phyloP scores from a whole-genome alignment of 2,329 filamentous ascomycete genomes.

The Bipolaris bicolor region DNA sequence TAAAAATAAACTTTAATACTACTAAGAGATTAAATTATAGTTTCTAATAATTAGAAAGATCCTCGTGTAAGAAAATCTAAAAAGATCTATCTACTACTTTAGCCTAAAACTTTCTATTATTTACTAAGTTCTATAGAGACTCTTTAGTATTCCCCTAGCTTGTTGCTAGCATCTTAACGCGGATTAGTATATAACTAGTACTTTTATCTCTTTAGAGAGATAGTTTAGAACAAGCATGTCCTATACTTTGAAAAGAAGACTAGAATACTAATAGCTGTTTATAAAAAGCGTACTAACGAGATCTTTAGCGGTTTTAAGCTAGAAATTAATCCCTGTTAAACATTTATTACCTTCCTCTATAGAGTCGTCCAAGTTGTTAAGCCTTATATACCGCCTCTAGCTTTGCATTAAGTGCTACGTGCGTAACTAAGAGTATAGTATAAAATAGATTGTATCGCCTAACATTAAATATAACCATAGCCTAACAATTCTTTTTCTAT shows the following conservation, averaged over 20 bases:
- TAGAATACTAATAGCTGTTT: background rate
- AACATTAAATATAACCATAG: background rate
- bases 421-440: background rate
- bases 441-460: background rate
- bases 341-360: background rate
- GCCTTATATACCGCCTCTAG: background rate
- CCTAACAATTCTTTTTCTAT: background rate
- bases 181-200: background rate
- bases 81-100: constrained; percentile 5
- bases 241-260: background rate
- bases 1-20: constrained; percentile 8
- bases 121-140: background rate
- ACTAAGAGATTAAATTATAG: constrained; percentile 8
- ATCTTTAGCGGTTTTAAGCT: background rate
- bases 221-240: background rate
- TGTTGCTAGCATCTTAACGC: background rate
- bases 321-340: background rate
- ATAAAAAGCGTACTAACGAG: background rate
- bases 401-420: background rate
- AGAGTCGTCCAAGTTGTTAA: background rate
- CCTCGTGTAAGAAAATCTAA: constrained; percentile 4
- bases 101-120: constrained; percentile 3
- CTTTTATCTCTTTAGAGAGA: background rate
- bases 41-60: background rate
- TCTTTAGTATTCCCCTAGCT: background rate